Conservation (phyloP, 768 basidiomycete genomes). For the Suillus tomentosus region DNA sequence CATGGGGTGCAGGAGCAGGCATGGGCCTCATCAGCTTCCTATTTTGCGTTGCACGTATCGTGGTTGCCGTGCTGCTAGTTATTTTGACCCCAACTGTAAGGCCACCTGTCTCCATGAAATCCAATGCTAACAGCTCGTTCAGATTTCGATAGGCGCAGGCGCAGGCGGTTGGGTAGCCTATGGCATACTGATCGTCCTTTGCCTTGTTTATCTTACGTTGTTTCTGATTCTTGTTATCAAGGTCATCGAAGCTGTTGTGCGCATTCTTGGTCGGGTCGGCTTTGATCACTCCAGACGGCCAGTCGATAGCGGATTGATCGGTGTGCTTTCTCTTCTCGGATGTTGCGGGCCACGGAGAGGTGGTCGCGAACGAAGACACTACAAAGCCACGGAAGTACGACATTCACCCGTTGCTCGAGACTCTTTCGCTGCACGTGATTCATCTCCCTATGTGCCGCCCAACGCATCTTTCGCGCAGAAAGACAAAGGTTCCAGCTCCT, state of each 20-base stretch:
- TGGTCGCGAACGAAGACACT: constrained; percentile 23
- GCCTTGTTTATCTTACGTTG: constrained; percentile 83
- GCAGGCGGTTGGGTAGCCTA: constrained; percentile 94
- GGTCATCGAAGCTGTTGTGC: constrained; percentile 77
- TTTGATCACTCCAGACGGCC: constrained; percentile 84
- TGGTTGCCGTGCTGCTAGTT: constrained; percentile 86
- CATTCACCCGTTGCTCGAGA: constrained; percentile 20
- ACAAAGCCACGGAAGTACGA: constrained; percentile 26
- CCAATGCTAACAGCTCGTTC: constrained; percentile 18
- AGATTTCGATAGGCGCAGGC: constrained; percentile 84
- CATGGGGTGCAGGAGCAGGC: constrained; percentile 95
- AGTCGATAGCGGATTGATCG: constrained; percentile 85
- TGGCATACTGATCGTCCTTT: constrained; percentile 82
- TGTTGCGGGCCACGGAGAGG: constrained; percentile 57
- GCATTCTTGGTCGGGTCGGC: constrained; percentile 72
- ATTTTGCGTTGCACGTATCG: constrained; percentile 88
- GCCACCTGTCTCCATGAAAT: constrained; percentile 10
- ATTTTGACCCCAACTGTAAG: constrained; percentile 88
- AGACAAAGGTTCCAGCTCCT: constrained; percentile 31
- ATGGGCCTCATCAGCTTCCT: constrained; percentile 97
- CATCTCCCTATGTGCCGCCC: constrained; percentile 54
- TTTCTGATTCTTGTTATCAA: constrained; percentile 83
- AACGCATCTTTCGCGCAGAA: constrained; percentile 31
- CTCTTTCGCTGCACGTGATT: constrained; percentile 36
- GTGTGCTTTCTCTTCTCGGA: constrained; percentile 74